Evolutionary conservation across 768 basidiomycete genomes (phyloP).

Genomic region (Lanmaoa pseudosensibilis): DNA sequence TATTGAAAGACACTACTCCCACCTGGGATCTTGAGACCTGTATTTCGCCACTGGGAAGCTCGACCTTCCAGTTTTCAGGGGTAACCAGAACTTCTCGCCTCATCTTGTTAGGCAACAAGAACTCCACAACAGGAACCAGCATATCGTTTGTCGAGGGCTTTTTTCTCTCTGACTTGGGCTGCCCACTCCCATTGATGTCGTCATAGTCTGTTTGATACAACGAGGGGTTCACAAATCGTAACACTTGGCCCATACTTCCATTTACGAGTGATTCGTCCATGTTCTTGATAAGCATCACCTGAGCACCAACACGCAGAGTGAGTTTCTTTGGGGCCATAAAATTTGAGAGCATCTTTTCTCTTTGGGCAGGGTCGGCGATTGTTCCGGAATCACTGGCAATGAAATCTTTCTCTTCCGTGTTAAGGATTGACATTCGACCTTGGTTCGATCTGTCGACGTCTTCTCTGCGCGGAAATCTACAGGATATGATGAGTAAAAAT

Average conservation of each 20-base stretch:
- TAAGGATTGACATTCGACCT: conserved; percentile 60
- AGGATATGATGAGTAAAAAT: background rate
- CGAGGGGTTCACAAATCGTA: conserved; percentile 65
- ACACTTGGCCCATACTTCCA: conserved; percentile 86
- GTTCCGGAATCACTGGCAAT: conserved; percentile 63
- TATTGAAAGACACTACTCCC: conserved; percentile 12
- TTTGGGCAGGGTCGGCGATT: conserved; percentile 51
- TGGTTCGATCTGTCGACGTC: conserved; percentile 88
- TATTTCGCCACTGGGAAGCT: conserved; percentile 82
- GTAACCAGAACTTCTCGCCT: conserved; percentile 56
- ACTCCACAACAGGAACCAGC: conserved; percentile 75
- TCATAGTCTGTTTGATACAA: conserved; percentile 46
- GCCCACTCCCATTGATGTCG: conserved; percentile 35
- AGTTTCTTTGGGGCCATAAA: conserved; percentile 84
- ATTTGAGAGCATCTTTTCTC: conserved; percentile 80
- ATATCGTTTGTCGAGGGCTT: conserved; percentile 32
- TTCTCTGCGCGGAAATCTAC: conserved; percentile 88
- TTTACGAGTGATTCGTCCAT: conserved; percentile 89
- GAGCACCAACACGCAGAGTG: conserved; percentile 73
- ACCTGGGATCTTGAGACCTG: conserved; percentile 83
- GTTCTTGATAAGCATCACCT: conserved; percentile 97
- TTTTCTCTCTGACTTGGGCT: conserved; percentile 36
- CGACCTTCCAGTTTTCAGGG: conserved; percentile 82
- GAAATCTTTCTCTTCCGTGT: conserved; percentile 54
- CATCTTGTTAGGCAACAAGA: conserved; percentile 58